A percentile compares a stretch with the other conserved stretches of the same genome.
These are phyloP conservation scores for Coriaria nepalensis DNA, from an alignment of 306 rosid species.

Conservation along the genomic window DNA sequence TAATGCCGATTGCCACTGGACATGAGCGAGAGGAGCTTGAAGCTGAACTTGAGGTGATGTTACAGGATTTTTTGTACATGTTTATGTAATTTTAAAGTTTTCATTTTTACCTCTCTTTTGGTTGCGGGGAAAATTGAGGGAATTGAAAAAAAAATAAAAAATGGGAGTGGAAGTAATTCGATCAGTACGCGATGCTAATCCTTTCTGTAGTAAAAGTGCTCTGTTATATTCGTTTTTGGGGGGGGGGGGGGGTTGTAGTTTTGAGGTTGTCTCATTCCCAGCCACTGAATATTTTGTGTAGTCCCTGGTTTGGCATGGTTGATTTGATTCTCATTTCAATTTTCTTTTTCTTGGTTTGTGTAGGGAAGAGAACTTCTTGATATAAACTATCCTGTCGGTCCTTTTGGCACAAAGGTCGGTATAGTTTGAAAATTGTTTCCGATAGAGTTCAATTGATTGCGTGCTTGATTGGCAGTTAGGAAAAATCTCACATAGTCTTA, in stretches of 20 bases:
- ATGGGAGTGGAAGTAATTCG: too few relatives aligned
- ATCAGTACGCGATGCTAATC: too few relatives aligned
- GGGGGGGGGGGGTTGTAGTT: too few relatives aligned
- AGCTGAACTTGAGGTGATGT: slow-evolving; percentile 53
- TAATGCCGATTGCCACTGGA: slow-evolving; percentile 88
- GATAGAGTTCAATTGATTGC: background rate
- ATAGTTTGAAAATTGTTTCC: background rate
- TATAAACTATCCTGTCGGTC: slow-evolving; percentile 54
- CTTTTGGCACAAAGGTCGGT: slow-evolving; percentile 84
- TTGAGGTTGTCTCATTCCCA: too few relatives aligned
- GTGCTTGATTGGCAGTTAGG: background rate
- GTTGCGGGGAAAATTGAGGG: slow-evolving; percentile 4
- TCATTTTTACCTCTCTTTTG: background rate
- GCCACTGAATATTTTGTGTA: too few relatives aligned
- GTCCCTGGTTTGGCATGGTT: background rate
- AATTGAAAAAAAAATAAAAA: too few relatives aligned
- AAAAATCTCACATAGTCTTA: background rate
- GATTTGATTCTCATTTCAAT: background rate
- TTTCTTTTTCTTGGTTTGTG: slow-evolving; percentile 1
- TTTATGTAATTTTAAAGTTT: background rate
- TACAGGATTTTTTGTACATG: background rate
- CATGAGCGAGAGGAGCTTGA: slow-evolving; percentile 91
- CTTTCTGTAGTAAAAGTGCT: too few relatives aligned
- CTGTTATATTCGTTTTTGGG: background rate
- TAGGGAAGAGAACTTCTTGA: slow-evolving; percentile 55